These are phyloP conservation scores for sunflower (Helianthus annuus) DNA, from an alignment of 129 eudicot genomes.

Conservation along the genomic window DNA sequence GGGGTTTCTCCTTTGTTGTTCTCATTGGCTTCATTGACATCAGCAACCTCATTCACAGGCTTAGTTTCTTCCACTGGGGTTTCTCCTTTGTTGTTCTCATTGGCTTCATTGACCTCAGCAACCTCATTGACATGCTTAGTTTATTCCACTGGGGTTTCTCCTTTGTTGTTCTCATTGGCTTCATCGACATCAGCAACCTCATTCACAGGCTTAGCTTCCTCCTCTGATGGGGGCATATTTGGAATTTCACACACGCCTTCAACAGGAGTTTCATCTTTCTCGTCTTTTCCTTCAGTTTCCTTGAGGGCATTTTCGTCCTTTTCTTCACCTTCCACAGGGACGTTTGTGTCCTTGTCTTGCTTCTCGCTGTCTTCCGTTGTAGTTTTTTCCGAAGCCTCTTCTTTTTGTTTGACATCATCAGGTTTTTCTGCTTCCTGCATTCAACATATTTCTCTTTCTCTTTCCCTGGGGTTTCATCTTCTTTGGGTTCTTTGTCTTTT, in stretches of 20 bases:
- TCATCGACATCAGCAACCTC: conserved; percentile 32
- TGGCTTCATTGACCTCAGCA: conserved; percentile 25
- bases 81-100: conserved; percentile 16
- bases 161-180: conserved; percentile 3
- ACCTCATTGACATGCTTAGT: conserved; percentile 38
- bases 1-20: too few relatives aligned
- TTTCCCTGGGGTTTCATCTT: conserved; percentile 32
- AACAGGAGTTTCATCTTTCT: conserved; percentile 21
- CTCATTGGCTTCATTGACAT: conserved; percentile 14
- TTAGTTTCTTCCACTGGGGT: conserved; percentile 30
- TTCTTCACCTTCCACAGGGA: conserved; percentile 27
- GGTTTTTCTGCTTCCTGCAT: conserved; percentile 33
- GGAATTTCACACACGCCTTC: conserved; percentile 25
- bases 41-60: conserved; percentile 34
- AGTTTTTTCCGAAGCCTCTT: conserved; percentile 26
- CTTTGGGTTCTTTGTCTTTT: conserved; percentile 42
- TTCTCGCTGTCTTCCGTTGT: conserved; percentile 25
- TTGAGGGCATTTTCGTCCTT: conserved; percentile 23
- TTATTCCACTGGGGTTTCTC: conserved; percentile 28
- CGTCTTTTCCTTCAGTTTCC: conserved; percentile 15
- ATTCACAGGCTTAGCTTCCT: conserved; percentile 40
- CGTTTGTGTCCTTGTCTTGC: conserved; percentile 17
- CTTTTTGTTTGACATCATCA: conserved; percentile 22
- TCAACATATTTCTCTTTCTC: conserved; percentile 35
- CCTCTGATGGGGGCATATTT: conserved; percentile 20